A percentile compares a stretch with the other conserved stretches of the same genome.
phyloP scores from a whole-genome alignment of 1,284 basidiomycete genomes.

The Hypsizygus ulmarius region DNA sequence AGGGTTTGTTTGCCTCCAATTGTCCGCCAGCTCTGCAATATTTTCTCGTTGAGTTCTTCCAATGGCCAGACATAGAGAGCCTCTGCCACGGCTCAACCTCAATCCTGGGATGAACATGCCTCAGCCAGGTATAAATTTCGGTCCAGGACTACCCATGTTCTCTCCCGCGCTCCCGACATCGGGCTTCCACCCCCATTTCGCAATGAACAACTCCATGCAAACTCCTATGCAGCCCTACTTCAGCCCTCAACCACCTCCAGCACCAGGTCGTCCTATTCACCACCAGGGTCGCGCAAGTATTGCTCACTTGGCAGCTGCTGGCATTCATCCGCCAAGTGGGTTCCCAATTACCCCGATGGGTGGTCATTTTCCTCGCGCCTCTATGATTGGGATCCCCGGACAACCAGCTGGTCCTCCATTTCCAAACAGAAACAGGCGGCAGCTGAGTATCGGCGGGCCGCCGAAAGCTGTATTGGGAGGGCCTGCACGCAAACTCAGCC shows the following conservation, averaged over 20 bases:
- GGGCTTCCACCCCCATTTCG: constrained; percentile 55
- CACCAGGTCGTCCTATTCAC: constrained; percentile 52
- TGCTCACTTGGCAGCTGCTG: constrained; percentile 53
- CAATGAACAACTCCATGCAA: constrained; percentile 48
- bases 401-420: constrained; percentile 43
- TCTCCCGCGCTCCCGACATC: constrained; percentile 65
- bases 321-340: constrained; percentile 52
- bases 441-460: constrained; percentile 75
- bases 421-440: constrained; percentile 51
- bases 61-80: constrained; percentile 33
- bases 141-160: constrained; percentile 46
- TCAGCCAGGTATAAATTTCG: constrained; percentile 35
- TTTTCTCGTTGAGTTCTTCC: not conserved
- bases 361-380: constrained; percentile 54
- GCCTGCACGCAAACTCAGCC: constrained; percentile 69
- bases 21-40: constrained; percentile 10
- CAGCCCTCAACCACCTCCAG: constrained; percentile 44
- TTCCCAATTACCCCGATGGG: constrained; percentile 62
- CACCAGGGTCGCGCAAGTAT: constrained; percentile 56
- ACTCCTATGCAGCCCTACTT: constrained; percentile 72
- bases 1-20: not conserved
- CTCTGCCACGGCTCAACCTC: constrained; percentile 45
- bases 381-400: constrained; percentile 42
- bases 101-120: constrained; percentile 45
- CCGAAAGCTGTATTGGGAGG: constrained; percentile 80